phyloP scores from a whole-genome alignment of 805 yeast genomes.

The Suhomyces faveliae region DNA sequence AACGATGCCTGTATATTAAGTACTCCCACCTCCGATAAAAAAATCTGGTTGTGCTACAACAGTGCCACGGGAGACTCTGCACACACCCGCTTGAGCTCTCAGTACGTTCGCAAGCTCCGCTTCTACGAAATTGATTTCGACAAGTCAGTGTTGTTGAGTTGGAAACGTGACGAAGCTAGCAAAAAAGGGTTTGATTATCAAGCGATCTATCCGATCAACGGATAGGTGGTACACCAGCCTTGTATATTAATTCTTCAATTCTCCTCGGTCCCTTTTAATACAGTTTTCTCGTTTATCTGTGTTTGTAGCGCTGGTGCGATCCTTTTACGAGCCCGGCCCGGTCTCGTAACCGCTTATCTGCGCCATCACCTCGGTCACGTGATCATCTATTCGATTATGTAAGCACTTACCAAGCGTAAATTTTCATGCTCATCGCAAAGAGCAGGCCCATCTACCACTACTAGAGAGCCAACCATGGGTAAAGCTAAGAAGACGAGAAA shows the following conservation, averaged over 20 bases:
- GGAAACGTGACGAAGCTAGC: conserved; percentile 34
- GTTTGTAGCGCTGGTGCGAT: neutral
- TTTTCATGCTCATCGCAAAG: conserved; percentile 10
- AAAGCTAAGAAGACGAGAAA: conserved; percentile 96
- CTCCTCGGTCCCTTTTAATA: conserved; percentile 2
- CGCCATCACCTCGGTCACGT: neutral
- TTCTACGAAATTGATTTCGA: conserved; percentile 34
- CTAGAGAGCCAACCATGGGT: conserved; percentile 59
- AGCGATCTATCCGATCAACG: neutral
- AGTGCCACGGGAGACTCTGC: conserved; percentile 41
- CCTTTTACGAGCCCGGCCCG: neutral
- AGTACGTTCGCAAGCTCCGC: conserved; percentile 33
- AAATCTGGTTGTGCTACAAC: conserved; percentile 40
- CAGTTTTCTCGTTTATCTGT: neutral
- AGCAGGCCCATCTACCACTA: neutral
- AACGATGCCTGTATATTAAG: conserved; percentile 41
- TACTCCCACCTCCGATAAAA: conserved; percentile 11
- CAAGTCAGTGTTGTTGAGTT: conserved; percentile 27
- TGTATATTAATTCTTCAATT: neutral
- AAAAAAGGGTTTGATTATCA: conserved; percentile 31
- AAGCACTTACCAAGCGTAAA: neutral
- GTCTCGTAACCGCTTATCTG: neutral
- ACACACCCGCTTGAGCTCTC: conserved; percentile 21
- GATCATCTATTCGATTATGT: neutral
- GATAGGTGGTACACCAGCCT: neutral